phyloP scores from a whole-genome alignment of 139 green algal species.

The Raphidocelis subcapitata region DNA sequence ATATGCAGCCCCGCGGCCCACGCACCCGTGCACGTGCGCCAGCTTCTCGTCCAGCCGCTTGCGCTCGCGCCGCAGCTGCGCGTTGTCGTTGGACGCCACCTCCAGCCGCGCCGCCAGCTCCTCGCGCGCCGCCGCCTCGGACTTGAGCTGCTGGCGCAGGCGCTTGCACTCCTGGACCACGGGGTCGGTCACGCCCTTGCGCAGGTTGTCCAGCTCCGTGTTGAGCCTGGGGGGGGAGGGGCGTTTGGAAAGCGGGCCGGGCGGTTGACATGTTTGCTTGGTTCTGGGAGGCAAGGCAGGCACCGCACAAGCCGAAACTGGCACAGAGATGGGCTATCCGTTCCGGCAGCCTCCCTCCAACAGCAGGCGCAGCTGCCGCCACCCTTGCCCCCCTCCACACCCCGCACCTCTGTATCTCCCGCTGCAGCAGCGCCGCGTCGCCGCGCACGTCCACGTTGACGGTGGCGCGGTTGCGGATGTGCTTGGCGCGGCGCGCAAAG shows the following conservation, averaged over 20 bases:
- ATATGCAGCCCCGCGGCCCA: background rate
- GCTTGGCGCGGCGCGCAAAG: slow-evolving; percentile 89
- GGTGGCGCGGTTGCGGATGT: slow-evolving; percentile 85
- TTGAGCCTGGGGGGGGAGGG: slow-evolving; percentile 24
- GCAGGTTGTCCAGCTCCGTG: slow-evolving; percentile 42
- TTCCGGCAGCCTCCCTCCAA: too few species aligned
- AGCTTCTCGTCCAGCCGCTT: slow-evolving; percentile 43
- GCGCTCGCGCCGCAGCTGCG: slow-evolving; percentile 48
- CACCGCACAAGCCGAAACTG: too few species aligned
- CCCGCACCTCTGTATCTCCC: slow-evolving; percentile 59
- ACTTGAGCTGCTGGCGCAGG: slow-evolving; percentile 20
- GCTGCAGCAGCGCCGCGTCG: slow-evolving; percentile 51
- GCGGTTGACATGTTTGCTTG: background rate
- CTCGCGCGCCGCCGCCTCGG: slow-evolving; percentile 29
- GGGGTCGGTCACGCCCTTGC: slow-evolving; percentile 41
- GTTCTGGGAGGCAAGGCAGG: too few species aligned
- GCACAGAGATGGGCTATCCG: too few species aligned
- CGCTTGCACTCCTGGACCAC: slow-evolving; percentile 41
- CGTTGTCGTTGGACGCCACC: slow-evolving; percentile 24
- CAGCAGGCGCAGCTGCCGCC: too few species aligned
- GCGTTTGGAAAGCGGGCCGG: too few species aligned
- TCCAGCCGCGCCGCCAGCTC: slow-evolving; percentile 47
- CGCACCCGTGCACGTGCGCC: slow-evolving; percentile 24
- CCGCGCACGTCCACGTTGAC: slow-evolving; percentile 58
- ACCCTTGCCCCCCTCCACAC: slow-evolving; percentile 29